Base-by-base conservation (phyloP, 2,329 filamentous ascomycete species). In the Xylariales sp. region DNA sequence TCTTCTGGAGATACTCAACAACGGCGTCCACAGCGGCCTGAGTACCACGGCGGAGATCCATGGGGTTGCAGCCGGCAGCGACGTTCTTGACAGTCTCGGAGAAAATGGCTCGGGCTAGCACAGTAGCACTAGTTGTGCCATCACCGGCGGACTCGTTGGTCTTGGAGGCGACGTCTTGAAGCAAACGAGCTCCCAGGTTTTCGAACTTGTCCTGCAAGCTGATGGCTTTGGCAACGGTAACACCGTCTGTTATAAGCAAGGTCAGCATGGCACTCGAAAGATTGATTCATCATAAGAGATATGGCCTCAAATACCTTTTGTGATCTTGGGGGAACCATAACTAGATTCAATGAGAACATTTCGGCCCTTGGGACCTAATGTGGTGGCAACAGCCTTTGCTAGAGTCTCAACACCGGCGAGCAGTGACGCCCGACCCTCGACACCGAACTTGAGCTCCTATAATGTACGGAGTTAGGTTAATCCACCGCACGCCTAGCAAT, bases 61-160 rank as follows among this genome's bases (percentile, higher is more conserved):
- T 98, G 74, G 96, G 96, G 87, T 99, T 99, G 91, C 96, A 99
- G 79, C 96, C 96, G 72, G 96, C 96, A 74, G 96, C 96, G 73
- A 99, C 96, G 82, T 99, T 99, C 91, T 99, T 99, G 81, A 98
- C 96, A 63, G 95, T 98, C 89, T 99, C 96, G 83, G 96, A 97
- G 89, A 99, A 99, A 85, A 99, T 99, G 81, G 94, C 93, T 76
- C 94, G 93, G 76, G 94, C 96, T 75, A 99, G 93, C 75, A 98
- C 96, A 72, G 96, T 99, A 73, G 96, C 96, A 73, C 94, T 97
- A 73, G 96, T 99, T 77, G 96, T 99, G 84, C 96, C 96, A 82
- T 99, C 96, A 91, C 96, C 96, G 75, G 96, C 96, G 76, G 94
- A 91, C 86, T 99, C 96, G 87, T 99, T 99, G 80, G 96, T 99